These are phyloP conservation scores for Arthromyces matolae DNA, from an alignment of 768 basidiomycete genomes.

Conservation along the genomic window DNA sequence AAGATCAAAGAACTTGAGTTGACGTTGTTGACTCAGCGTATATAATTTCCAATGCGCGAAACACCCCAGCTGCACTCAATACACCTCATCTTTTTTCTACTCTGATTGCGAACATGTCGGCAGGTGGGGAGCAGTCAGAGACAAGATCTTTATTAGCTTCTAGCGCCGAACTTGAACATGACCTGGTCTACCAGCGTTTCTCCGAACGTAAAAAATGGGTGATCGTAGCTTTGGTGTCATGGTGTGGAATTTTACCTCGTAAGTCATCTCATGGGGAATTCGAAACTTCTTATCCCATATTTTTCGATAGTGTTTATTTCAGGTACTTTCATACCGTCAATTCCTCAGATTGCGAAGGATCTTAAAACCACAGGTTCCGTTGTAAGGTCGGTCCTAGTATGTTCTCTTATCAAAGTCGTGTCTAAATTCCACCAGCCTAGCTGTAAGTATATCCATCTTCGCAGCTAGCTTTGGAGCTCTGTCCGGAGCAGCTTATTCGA, in stretches of 20 bases:
- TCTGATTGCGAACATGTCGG: neutral
- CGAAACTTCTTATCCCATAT: neutral
- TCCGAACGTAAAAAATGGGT: slow-evolving; percentile 42
- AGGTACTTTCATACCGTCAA: slow-evolving; percentile 68
- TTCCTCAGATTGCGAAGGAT: slow-evolving; percentile 70
- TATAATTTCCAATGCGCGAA: too few relatives aligned
- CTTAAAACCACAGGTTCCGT: slow-evolving; percentile 51
- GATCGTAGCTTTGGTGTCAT: slow-evolving; percentile 57
- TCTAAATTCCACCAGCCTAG: slow-evolving; percentile 18
- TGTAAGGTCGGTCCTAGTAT: slow-evolving; percentile 42
- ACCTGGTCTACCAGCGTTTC: slow-evolving; percentile 57
- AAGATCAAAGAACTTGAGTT: too few relatives aligned
- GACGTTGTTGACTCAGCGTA: too few relatives aligned
- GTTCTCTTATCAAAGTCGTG: slow-evolving; percentile 2
- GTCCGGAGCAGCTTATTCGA: slow-evolving; percentile 33
- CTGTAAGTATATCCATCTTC: slow-evolving; percentile 34
- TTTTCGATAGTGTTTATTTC: slow-evolving; percentile 55
- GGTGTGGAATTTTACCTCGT: slow-evolving; percentile 64
- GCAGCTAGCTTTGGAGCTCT: slow-evolving; percentile 31
- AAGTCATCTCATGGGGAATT: slow-evolving; percentile 8
- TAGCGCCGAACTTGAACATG: slow-evolving; percentile 21
- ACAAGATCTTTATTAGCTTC: slow-evolving; percentile 30
- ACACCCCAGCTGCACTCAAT: too few relatives aligned
- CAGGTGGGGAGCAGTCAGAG: slow-evolving; percentile 19
- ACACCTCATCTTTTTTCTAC: too few relatives aligned